These are phyloP conservation scores for Rhizopogon vesiculosus DNA, from an alignment of 768 basidiomycete species.

Conservation along the genomic window DNA sequence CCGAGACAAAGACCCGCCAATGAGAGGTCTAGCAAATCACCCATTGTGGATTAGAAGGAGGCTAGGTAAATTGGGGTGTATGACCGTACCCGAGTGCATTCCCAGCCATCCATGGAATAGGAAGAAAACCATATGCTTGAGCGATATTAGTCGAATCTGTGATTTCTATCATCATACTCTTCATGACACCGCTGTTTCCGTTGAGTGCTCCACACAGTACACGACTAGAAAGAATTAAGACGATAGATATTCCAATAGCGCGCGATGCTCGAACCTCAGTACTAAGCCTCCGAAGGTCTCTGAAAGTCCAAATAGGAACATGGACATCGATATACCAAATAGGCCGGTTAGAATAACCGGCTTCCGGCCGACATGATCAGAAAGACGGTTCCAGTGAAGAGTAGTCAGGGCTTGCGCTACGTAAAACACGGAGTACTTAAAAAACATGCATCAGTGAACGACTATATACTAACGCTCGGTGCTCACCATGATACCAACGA, in stretches of 20 bases:
- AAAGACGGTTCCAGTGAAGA: too few species aligned
- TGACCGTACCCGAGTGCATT: slow-evolving; percentile 29
- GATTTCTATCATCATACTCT: slow-evolving; percentile 33
- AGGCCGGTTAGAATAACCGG: background rate
- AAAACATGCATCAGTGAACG: background rate
- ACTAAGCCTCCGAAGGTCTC: slow-evolving; percentile 53
- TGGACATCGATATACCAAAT: slow-evolving; percentile 7
- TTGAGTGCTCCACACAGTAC: slow-evolving; percentile 45
- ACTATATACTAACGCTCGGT: background rate
- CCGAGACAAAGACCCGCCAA: slow-evolving; percentile 59
- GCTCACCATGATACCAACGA: slow-evolving; percentile 44
- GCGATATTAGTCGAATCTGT: slow-evolving; percentile 50
- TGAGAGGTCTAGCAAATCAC: slow-evolving; percentile 43
- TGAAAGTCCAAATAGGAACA: slow-evolving; percentile 30
- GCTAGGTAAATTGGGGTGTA: background rate
- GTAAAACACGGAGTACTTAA: too few species aligned
- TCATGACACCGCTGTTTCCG: slow-evolving; percentile 70
- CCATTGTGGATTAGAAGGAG: background rate
- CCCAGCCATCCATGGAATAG: slow-evolving; percentile 29
- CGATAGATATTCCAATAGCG: background rate
- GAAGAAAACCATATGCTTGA: slow-evolving; percentile 30
- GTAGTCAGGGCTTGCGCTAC: too few species aligned
- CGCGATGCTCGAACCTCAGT: slow-evolving; percentile 22
- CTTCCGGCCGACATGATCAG: too few species aligned
- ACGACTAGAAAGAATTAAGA: background rate